Conservation (phyloP, 2,329 filamentous ascomycete species). For the Ilyonectria sp. region DNA sequence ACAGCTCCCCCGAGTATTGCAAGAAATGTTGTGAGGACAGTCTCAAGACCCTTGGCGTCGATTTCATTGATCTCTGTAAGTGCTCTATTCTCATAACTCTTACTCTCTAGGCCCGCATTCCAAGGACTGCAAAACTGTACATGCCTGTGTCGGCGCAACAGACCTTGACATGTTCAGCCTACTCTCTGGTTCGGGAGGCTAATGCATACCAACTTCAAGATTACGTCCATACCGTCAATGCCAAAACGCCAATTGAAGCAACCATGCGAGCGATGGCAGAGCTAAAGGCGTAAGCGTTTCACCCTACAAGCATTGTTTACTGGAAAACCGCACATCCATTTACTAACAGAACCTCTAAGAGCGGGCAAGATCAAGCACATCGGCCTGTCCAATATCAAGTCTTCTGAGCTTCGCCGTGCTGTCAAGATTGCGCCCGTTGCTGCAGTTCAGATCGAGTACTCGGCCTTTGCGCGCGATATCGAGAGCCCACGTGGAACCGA, state of each 20-base stretch:
- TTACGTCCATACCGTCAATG: constrained; percentile 64
- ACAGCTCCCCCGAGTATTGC: constrained; percentile 25
- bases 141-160: no score
- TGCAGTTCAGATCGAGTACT: constrained; percentile 69
- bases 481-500: constrained; percentile 62
- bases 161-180: no score
- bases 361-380: constrained; percentile 70
- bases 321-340: background rate
- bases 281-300: constrained; percentile 51
- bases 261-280: constrained; percentile 63
- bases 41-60: constrained; percentile 56
- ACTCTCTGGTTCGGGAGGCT: background rate
- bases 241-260: constrained; percentile 60
- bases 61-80: constrained; percentile 64
- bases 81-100: accelerated
- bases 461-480: constrained; percentile 69
- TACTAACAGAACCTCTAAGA: constrained; percentile 29
- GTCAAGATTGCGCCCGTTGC: constrained; percentile 64
- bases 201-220: constrained; percentile 34
- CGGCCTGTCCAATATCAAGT: constrained; percentile 64
- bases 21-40: constrained; percentile 47
- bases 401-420: constrained; percentile 65
- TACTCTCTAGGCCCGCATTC: no score
- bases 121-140: no score
- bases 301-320: no score